A percentile compares a stretch with the other conserved stretches of the same genome.
Conservation (phyloP, 768 basidiomycete species). For the Paxillus involutus region DNA sequence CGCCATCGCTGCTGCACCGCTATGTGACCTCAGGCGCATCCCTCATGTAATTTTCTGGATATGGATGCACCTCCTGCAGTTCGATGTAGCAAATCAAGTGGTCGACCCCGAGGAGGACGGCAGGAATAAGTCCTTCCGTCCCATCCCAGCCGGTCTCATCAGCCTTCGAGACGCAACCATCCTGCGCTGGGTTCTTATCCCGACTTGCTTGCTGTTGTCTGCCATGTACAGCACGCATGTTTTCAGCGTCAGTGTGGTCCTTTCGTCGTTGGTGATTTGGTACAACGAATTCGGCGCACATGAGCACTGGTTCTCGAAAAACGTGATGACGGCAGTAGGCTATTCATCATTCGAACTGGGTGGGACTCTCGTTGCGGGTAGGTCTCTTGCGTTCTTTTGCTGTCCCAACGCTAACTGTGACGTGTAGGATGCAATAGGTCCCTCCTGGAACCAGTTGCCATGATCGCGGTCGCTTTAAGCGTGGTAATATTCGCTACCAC, state of each 20-base stretch:
- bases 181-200: conserved; percentile 37
- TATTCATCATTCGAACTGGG: conserved; percentile 39
- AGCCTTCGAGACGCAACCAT: conserved; percentile 33
- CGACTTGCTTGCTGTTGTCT: conserved; percentile 37
- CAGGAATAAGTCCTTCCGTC: conserved; percentile 44
- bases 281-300: conserved; percentile 39
- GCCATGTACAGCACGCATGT: conserved; percentile 32
- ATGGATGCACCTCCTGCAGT: conserved; percentile 47
- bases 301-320: conserved; percentile 35
- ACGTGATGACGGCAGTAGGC: conserved; percentile 36
- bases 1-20: conserved; percentile 33
- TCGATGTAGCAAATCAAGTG: conserved; percentile 44
- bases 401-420: conserved; percentile 1
- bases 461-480: conserved; percentile 32
- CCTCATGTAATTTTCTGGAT: conserved; percentile 41
- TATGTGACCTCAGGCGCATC: conserved; percentile 18
- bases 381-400: neutral
- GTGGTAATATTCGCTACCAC: conserved; percentile 37
- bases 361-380: conserved; percentile 37
- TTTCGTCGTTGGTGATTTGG: conserved; percentile 27
- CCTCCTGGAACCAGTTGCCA: conserved; percentile 21
- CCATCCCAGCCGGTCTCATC: conserved; percentile 46
- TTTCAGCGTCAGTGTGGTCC: conserved; percentile 32
- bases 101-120: conserved; percentile 41
- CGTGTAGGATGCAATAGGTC: conserved; percentile 23